Evolutionary conservation across 192 early-diverging fungal species (phyloP).

Genomic region (Lobosporangium transversale): DNA sequence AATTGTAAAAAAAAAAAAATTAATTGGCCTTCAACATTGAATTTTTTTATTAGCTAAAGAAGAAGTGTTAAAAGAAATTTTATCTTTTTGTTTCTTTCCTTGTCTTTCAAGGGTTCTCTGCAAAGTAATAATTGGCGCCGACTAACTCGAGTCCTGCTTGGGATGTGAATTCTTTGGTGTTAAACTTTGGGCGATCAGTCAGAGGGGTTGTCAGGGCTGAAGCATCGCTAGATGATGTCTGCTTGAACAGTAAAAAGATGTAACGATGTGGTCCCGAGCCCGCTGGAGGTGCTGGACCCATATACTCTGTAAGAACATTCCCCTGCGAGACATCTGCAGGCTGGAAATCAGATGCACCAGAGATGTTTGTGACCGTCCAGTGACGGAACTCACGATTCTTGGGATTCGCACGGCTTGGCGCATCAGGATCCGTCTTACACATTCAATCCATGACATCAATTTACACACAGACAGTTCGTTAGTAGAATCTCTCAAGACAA

Average conservation of each 20-base stretch:
- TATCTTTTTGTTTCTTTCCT: background rate
- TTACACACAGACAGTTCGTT: too few species aligned
- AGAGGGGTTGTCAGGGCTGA: conserved; percentile 29
- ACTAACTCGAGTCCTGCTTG: conserved; percentile 57
- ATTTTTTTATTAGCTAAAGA: too few species aligned
- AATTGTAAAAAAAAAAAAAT: too few species aligned
- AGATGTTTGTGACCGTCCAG: conserved; percentile 65
- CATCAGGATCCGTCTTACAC: conserved; percentile 65
- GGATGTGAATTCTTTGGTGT: conserved; percentile 48
- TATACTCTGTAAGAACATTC: conserved; percentile 49
- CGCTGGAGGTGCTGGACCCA: conserved; percentile 61
- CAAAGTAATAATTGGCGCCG: conserved; percentile 60
- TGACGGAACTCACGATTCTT: conserved; percentile 63
- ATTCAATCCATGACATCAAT: background rate
- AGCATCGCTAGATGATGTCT: conserved; percentile 36
- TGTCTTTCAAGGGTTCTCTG: conserved; percentile 36
- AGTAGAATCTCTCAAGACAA: background rate
- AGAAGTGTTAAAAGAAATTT: background rate
- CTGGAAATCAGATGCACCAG: conserved; percentile 46
- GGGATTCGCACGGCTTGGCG: conserved; percentile 56
- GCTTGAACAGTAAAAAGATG: conserved; percentile 67
- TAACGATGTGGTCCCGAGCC: conserved; percentile 68
- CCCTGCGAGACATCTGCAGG: conserved; percentile 32
- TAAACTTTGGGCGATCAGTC: conserved; percentile 36
- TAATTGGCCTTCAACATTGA: too few species aligned